Conservation (phyloP, 2,329 filamentous ascomycete genomes). For the Diplodia mutila region DNA sequence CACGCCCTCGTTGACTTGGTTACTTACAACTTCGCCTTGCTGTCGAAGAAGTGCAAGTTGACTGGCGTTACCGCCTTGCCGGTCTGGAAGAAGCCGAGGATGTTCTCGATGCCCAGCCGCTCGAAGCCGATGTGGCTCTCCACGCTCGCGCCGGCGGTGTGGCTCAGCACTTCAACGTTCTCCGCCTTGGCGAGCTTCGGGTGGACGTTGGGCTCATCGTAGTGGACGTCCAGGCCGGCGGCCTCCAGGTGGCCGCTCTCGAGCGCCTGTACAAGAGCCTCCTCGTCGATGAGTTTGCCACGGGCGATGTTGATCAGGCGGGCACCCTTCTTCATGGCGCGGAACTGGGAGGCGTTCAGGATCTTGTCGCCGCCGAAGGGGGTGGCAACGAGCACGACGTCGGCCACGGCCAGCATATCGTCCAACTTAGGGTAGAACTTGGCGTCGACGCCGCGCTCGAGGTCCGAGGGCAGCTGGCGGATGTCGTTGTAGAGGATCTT, state of each 20-base stretch:
- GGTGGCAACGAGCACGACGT: constrained; percentile 41
- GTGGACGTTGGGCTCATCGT: constrained; percentile 57
- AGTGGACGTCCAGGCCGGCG: constrained; percentile 57
- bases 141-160: constrained; percentile 69
- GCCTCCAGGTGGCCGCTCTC: constrained; percentile 53
- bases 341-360: constrained; percentile 46
- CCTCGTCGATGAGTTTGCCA: constrained; percentile 56
- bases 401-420: constrained; percentile 34
- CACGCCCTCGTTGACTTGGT: background rate
- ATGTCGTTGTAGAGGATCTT: constrained; percentile 39
- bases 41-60: constrained; percentile 59
- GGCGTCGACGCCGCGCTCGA: constrained; percentile 30
- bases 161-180: constrained; percentile 65
- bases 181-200: constrained; percentile 49
- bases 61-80: constrained; percentile 63
- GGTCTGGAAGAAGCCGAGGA: constrained; percentile 61
- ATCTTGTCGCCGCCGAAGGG: constrained; percentile 35
- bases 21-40: constrained; percentile 31
- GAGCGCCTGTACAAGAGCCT: constrained; percentile 52
- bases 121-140: constrained; percentile 70
- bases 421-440: constrained; percentile 36
- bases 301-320: constrained; percentile 58
- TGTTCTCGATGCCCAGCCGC: constrained; percentile 68
- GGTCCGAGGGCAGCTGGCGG: constrained; percentile 27
- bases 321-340: constrained; percentile 53